A percentile compares a stretch with the other conserved stretches of the same genome.
Conservation (phyloP, 345 rosid genomes). For the Hypericum perforatum region DNA sequence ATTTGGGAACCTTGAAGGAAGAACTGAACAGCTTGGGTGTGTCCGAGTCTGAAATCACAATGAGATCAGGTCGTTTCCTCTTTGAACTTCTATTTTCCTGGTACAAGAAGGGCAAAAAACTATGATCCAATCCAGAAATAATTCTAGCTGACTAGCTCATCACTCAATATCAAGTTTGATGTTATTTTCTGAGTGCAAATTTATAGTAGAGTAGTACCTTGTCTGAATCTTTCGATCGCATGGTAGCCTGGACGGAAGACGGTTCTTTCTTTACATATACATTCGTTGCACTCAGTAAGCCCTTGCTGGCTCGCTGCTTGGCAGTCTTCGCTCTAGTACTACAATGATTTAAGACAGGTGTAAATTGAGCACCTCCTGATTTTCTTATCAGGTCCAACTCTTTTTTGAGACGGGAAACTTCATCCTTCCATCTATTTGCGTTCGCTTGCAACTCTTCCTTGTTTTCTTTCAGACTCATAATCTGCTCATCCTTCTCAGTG, state of each 20-base stretch:
- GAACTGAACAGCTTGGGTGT: conserved; percentile 63
- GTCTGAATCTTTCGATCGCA: conserved; percentile 18
- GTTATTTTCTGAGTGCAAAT: neutral
- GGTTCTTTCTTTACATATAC: conserved; percentile 33
- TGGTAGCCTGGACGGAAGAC: conserved; percentile 12
- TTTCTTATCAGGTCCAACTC: conserved; percentile 44
- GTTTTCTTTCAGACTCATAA: conserved; percentile 35
- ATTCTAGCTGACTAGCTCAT: neutral
- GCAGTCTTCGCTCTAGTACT: conserved; percentile 22
- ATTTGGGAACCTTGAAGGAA: conserved; percentile 65
- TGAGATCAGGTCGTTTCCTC: conserved; percentile 39
- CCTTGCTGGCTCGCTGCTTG: conserved; percentile 14
- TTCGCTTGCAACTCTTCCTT: conserved; percentile 45
- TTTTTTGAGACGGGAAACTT: conserved; percentile 36
- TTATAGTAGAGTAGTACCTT: conserved; percentile 34
- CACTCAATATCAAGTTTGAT: neutral
- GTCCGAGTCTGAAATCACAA: conserved; percentile 15
- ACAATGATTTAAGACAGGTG: conserved; percentile 40
- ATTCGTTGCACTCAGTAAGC: conserved; percentile 6
- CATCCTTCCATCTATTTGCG: conserved; percentile 30
- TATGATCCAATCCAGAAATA: neutral
- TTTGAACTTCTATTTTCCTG: conserved; percentile 49
- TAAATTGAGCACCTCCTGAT: conserved; percentile 21
- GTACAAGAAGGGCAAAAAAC: conserved; percentile 4
- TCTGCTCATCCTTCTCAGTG: conserved; percentile 47